These are phyloP conservation scores for Mucor piriformis DNA, from an alignment of 371 early-diverging fungal genomes.

Conservation along the genomic window DNA sequence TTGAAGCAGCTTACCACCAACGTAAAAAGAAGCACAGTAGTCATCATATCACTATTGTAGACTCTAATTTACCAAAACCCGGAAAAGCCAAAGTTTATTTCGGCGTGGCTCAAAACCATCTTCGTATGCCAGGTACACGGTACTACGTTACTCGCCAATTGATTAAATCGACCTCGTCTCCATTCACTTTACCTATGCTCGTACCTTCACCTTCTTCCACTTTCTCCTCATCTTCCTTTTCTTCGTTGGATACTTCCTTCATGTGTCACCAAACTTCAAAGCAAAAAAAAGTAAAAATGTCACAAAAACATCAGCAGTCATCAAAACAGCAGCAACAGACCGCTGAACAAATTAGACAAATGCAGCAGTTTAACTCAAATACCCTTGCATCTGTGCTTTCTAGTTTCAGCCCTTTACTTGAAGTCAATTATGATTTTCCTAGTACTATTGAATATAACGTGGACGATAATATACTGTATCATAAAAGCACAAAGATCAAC, in stretches of 20 bases:
- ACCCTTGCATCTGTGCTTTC: background rate
- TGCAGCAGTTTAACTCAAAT: background rate
- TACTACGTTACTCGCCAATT: constrained; percentile 42
- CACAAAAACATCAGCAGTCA: background rate
- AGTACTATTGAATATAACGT: too few relatives aligned
- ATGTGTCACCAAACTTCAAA: background rate
- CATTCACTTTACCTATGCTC: background rate
- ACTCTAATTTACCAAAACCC: constrained; percentile 32
- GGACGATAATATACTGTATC: too few relatives aligned
- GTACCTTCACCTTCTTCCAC: background rate
- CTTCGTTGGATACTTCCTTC: background rate
- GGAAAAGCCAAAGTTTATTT: constrained; percentile 39
- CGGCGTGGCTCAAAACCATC: constrained; percentile 45
- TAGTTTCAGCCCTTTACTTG: background rate
- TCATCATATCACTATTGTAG: constrained; percentile 37
- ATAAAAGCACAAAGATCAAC: too few relatives aligned
- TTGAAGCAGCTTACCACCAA: constrained; percentile 38
- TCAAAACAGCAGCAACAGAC: background rate
- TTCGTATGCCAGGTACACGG: constrained; percentile 57
- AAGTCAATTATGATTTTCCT: background rate
- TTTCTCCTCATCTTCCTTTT: background rate
- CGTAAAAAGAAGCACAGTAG: constrained; percentile 29
- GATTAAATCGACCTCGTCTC: background rate
- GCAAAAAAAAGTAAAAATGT: background rate
- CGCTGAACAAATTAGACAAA: background rate